These are phyloP conservation scores for Metarhizium rileyi DNA, from an alignment of 2,329 filamentous ascomycete species.

Conservation along the genomic window DNA sequence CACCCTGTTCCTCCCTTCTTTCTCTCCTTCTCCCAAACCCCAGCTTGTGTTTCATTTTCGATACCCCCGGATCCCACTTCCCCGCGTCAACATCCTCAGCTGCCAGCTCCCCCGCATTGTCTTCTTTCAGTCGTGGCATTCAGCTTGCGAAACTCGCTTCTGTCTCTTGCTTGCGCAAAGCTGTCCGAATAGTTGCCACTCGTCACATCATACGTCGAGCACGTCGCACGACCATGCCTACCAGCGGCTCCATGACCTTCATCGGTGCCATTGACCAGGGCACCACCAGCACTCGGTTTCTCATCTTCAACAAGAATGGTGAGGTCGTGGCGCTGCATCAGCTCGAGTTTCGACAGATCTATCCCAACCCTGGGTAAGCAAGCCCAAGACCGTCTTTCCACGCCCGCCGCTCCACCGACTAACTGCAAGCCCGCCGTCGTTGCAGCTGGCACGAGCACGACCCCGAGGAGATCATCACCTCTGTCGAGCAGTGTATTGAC, in stretches of 20 bases:
- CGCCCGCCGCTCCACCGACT: neutral
- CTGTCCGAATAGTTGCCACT: neutral
- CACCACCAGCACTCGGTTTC: constrained; percentile 67
- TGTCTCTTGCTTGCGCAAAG: neutral
- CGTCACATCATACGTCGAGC: constrained; percentile 12
- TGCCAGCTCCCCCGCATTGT: neutral
- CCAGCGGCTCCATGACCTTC: constrained; percentile 31
- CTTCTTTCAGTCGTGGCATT: neutral
- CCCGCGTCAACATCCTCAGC: neutral
- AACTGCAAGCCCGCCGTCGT: constrained; percentile 7
- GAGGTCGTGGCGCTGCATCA: constrained; percentile 64
- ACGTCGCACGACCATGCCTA: constrained; percentile 20
- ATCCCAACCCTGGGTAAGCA: constrained; percentile 60
- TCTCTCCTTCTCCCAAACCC: neutral
- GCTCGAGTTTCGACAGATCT: constrained; percentile 65
- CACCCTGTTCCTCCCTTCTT: neutral
- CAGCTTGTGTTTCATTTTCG: neutral
- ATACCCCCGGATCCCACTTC: constrained; percentile 4
- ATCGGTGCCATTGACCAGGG: constrained; percentile 74
- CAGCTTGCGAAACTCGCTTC: neutral
- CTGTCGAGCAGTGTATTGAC: constrained; percentile 68
- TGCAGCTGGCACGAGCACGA: constrained; percentile 81
- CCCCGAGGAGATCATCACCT: constrained; percentile 61
- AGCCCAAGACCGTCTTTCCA: constrained; percentile 15
- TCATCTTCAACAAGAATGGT: constrained; percentile 65